Evolutionary conservation across 352 stramenopile genomes (phyloP).

Genomic region (Pythium vanterpoolii): DNA sequence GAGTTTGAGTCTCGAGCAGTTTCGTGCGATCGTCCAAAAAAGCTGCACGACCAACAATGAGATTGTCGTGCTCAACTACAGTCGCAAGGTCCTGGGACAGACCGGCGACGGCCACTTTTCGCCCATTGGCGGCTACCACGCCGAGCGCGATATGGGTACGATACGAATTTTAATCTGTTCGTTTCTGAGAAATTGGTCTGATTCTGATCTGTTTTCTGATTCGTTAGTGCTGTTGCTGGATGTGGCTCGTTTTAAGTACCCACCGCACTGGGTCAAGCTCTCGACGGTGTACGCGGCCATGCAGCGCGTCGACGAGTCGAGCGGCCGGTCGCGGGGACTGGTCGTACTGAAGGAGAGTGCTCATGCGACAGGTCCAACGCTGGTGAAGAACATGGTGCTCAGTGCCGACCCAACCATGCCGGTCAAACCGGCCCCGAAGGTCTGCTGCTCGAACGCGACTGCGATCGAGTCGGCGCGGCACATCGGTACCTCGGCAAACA

Average conservation of each 20-base stretch:
- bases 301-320: slow-evolving; percentile 10
- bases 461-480: slow-evolving; percentile 31
- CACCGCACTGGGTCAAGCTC: slow-evolving; percentile 42
- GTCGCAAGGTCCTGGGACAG: slow-evolving; percentile 88
- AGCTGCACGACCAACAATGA: slow-evolving; percentile 66
- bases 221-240: slow-evolving; percentile 92
- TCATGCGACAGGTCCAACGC: slow-evolving; percentile 27
- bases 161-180: too few relatives aligned
- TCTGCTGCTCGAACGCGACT: slow-evolving; percentile 27
- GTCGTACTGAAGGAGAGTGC: slow-evolving; percentile 40
- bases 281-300: slow-evolving; percentile 10
- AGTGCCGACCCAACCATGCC: slow-evolving; percentile 27
- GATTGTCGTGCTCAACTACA: slow-evolving; percentile 93
- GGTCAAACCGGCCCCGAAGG: slow-evolving; percentile 28
- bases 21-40: slow-evolving; percentile 63
- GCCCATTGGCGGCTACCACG: slow-evolving; percentile 94
- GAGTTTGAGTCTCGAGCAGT: slow-evolving; percentile 53
- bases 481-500: slow-evolving; percentile 11
- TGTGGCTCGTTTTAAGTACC: slow-evolving; percentile 95
- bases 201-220: slow-evolving; percentile 10
- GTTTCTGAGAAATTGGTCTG: not conserved
- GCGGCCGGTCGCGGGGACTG: slow-evolving; percentile 23
- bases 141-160: slow-evolving; percentile 72
- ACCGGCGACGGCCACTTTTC: slow-evolving; percentile 97
- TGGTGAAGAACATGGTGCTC: slow-evolving; percentile 33